Base-by-base conservation (phyloP, 2,329 filamentous ascomycete species). In the Pseudocercospora ulei region DNA sequence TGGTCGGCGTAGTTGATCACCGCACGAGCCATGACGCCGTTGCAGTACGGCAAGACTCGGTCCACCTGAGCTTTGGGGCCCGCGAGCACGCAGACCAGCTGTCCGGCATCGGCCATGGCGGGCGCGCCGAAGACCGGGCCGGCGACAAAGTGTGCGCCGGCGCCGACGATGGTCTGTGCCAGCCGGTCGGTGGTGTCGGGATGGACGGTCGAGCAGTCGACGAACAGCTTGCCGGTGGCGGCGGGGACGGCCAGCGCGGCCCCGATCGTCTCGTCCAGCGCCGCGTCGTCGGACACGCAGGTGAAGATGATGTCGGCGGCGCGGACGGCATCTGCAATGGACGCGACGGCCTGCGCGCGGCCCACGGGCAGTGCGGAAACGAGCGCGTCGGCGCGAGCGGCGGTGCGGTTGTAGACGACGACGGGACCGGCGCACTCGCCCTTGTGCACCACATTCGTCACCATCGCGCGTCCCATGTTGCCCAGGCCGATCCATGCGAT, bases 401-500 rank as follows among this genome's bases (percentile, higher is more conserved):
- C 65, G 7, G 82, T 87, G 41, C 85, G 80, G 65, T 94, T 94
- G 67, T 77, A 87, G 44, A 94, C 62, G 40, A 87, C 71, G 8
- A 94, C 65, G 1, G 86, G 82, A 17, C 75, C 71, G 16, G 76
- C 69, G 17, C 87, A 73, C 19, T 73, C 67, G 18, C 76, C 84
- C 59, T 93, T 94, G 55, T 80, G 71, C 6, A 81, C 77, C 23
- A 95, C 68, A 58, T 93, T 94, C 62, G 79, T 81, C 63, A 71
- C 75, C 82, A 93, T 92, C 47, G 80, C 84, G 28, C 50, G 66
- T 81, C 84, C 86, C 76, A 93, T 93, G 60, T 92, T 92, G 36
- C 85, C 85, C 35, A 93, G 71, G 41, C 86, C 85, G 38, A 92
- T 76, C 76, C 78, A 92, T 52, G 84, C 70, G 35, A 90, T 27